A percentile compares a stretch with the other conserved stretches of the same genome.
Conservation (phyloP, 129 eudicot species). For the Saposhnikovia divaricata region DNA sequence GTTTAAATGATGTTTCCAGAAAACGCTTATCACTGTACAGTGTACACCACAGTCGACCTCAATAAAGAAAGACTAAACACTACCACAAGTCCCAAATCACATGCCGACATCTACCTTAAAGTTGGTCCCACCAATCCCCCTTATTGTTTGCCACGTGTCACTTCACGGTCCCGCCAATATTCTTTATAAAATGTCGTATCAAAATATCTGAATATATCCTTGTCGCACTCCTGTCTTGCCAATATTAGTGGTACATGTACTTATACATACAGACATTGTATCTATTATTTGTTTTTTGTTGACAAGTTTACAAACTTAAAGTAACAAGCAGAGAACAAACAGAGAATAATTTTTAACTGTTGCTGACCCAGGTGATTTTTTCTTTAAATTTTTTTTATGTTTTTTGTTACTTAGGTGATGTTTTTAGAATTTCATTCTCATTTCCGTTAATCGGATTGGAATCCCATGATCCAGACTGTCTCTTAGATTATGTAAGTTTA, state of each 20-base stretch:
- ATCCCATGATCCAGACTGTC: too few relatives aligned
- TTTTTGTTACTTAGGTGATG: too few relatives aligned
- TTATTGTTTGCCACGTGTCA: neutral
- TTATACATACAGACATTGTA: neutral
- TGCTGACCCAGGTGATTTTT: neutral
- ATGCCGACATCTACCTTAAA: neutral
- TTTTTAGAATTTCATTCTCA: too few relatives aligned
- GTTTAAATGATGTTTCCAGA: too few relatives aligned
- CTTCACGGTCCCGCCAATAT: neutral
- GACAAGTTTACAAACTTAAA: neutral
- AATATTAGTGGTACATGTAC: neutral
- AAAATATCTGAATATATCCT: neutral
- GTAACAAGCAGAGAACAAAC: neutral
- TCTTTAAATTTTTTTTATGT: neutral
- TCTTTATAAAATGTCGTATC: neutral
- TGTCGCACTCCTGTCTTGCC: neutral
- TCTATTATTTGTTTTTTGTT: neutral
- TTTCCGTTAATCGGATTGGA: too few relatives aligned
- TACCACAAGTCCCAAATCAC: neutral
- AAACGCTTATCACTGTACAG: too few relatives aligned
- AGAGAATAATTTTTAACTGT: neutral
- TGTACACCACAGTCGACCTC: neutral
- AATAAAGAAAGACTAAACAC: too few relatives aligned
- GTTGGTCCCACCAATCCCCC: neutral
- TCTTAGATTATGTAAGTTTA: too few relatives aligned